Percentiles rank a stretch among this genome's conserved stretches.
phyloP scores from a whole-genome alignment of 148 eudicot genomes.

The Linanthus parryae region DNA sequence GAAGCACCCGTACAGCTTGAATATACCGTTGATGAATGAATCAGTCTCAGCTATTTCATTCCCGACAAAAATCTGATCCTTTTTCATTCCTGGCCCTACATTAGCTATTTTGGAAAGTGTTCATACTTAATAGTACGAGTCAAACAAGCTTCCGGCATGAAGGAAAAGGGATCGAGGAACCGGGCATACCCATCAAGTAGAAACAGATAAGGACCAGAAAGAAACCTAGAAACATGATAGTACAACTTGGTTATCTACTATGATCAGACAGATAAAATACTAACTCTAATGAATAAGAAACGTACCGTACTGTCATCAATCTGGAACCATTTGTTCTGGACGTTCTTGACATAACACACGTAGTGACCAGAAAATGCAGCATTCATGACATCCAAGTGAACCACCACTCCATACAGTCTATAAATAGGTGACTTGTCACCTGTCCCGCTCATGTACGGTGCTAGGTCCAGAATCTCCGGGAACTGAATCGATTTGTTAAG shows the following conservation, averaged over 20 bases:
- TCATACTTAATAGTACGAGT: too few relatives aligned
- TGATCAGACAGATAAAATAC: not conserved
- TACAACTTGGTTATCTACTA: not conserved
- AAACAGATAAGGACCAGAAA: not conserved
- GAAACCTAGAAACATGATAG: not conserved
- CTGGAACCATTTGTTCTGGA: conserved; percentile 77
- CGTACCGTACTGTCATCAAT: conserved; percentile 74
- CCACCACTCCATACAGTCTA: conserved; percentile 79
- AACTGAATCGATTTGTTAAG: conserved; percentile 67
- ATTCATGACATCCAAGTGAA: conserved; percentile 86
- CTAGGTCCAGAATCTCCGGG: conserved; percentile 72
- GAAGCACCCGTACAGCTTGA: too few relatives aligned
- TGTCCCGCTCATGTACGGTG: conserved; percentile 72
- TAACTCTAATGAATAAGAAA: conserved; percentile 2
- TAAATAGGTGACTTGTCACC: conserved; percentile 69
- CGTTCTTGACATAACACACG: conserved; percentile 74
- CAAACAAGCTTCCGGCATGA: too few relatives aligned
- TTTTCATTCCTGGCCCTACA: too few relatives aligned
- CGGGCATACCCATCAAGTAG: not conserved
- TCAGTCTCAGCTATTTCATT: too few relatives aligned
- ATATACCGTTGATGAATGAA: too few relatives aligned
- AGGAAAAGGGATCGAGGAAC: not conserved
- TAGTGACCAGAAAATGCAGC: conserved; percentile 85
- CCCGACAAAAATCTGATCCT: too few relatives aligned
- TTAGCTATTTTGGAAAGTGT: too few relatives aligned